phyloP scores from a whole-genome alignment of 108 stramenopile genomes.

The Stephanodiscus minutulus region DNA sequence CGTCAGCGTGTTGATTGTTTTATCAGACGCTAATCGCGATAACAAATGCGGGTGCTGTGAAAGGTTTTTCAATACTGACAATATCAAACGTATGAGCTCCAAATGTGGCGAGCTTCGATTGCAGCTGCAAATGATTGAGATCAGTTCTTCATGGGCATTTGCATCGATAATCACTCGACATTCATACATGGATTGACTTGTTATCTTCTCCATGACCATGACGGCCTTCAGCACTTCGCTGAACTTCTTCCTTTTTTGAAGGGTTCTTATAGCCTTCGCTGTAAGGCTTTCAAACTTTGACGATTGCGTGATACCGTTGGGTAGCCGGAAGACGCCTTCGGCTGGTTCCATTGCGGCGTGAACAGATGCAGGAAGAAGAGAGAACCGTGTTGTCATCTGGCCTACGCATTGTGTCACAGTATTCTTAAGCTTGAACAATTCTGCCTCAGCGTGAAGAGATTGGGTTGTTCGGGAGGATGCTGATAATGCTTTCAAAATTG shows the following conservation, averaged over 20 bases:
- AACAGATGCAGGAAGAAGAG: no score
- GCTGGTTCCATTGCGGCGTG: no score
- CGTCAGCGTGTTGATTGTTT: conserved; percentile 61
- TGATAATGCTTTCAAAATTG: no score
- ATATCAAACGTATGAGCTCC: conserved; percentile 70
- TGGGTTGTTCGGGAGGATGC: no score
- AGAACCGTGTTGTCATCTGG: no score
- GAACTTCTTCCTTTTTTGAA: conserved; percentile 65
- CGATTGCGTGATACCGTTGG: no score
- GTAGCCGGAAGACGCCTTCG: no score
- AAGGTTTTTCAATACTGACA: conserved; percentile 80
- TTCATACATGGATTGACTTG: conserved; percentile 64
- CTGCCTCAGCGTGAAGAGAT: no score
- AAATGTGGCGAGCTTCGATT: conserved; percentile 92
- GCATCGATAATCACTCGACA: conserved; percentile 69
- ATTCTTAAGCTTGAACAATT: no score
- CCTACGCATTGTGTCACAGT: no score
- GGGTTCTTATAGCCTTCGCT: conserved; percentile 48
- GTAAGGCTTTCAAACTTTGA: no score
- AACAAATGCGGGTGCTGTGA: conserved; percentile 52
- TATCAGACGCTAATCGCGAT: conserved; percentile 48
- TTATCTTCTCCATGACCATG: conserved; percentile 67
- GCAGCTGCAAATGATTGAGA: conserved; percentile 73
- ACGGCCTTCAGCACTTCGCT: conserved; percentile 77
- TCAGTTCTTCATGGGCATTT: conserved; percentile 68